phyloP scores from a whole-genome alignment of 108 stramenopile genomes.

The Nannochloropsis salina region DNA sequence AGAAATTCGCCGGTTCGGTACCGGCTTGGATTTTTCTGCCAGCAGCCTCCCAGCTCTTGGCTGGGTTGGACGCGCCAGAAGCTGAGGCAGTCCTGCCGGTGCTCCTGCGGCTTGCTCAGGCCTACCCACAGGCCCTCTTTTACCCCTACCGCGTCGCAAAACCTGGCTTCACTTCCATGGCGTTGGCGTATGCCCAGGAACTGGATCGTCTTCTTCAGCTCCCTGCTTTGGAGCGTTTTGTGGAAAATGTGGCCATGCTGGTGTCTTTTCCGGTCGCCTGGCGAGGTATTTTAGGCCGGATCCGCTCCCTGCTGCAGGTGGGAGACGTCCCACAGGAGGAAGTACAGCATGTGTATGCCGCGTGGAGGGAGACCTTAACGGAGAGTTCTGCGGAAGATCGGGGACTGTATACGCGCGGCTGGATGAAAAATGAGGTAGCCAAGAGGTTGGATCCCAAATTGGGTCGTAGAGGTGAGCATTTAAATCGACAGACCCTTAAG shows the following conservation, averaged over 20 bases:
- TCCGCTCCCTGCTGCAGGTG: not conserved
- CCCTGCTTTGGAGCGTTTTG: not conserved
- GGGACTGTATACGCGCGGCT: not conserved
- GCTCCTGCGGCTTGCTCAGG: constrained; percentile 45
- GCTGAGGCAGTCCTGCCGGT: constrained; percentile 43
- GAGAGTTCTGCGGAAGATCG: not conserved
- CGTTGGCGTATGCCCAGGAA: not conserved
- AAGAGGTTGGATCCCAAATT: not conserved
- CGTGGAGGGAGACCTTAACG: not conserved
- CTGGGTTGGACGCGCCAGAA: constrained; percentile 40
- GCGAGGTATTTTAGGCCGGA: not conserved
- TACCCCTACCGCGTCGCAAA: constrained; percentile 28
- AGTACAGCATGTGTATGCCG: constrained; percentile 20
- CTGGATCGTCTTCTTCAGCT: not conserved
- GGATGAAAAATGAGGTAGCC: not conserved
- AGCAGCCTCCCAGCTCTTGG: constrained; percentile 51
- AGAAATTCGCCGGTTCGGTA: constrained; percentile 20
- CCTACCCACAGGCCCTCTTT: constrained; percentile 53
- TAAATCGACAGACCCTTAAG: not conserved
- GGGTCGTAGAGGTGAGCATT: not conserved
- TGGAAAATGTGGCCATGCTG: not conserved
- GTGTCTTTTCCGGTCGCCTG: not conserved
- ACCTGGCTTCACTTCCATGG: not conserved
- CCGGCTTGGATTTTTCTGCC: constrained; percentile 53
- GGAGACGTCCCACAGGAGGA: not conserved